Base-by-base conservation (phyloP, 2,329 filamentous ascomycete species). In the Dothideomycetidae sp. region DNA sequence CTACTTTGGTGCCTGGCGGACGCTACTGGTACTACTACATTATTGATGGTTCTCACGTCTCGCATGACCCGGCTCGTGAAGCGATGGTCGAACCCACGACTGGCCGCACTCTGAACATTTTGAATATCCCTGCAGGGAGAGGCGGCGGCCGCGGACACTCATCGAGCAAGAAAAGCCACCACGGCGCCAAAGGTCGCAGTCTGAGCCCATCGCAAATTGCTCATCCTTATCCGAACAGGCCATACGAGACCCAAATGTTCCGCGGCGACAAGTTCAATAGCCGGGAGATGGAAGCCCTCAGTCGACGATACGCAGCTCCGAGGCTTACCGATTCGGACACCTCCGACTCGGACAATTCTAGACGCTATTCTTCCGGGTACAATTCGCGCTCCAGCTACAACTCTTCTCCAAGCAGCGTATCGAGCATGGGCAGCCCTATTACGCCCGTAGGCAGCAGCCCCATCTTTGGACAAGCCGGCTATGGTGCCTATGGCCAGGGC, bases 1-100 rank as follows among this genome's bases (percentile, higher is more conserved):
- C 75, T 45, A 88, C 83, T 43, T 73, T 96, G 53, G 78, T 88
- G 68, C 70, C 83, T 52, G 85, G 88, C 59, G 77, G 83, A 59
- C 79, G 88, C 58, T 96, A 96, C 76, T 98, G 90, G 90, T 98
- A 96, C 78, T 98, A 98, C 76, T 98, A 94, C 73, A 94, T 96
- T 76, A 90, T 96, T 62, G 90, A 98, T 61, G 90, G 90, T 52
- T 94, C 94, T 75, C 86, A 94, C 62, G 80, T 93, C 60, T 86
- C 86, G 44, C 88, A 96, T 72, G 90, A 96, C 67, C 86, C 88
- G 50, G 82, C 81, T 60, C 78, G 85, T 59, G 70, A 81, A 54
- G 88, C 80, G 57, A 92, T 82, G 56, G 79, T 81, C 49, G 90
- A 98, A 71, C 86, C 88, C 58, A 96, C 86, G 60, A 96, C 90